These are phyloP conservation scores for Hyphodiscus hymeniophilus DNA, from an alignment of 495 filamentous ascomycete species.

Conservation along the genomic window DNA sequence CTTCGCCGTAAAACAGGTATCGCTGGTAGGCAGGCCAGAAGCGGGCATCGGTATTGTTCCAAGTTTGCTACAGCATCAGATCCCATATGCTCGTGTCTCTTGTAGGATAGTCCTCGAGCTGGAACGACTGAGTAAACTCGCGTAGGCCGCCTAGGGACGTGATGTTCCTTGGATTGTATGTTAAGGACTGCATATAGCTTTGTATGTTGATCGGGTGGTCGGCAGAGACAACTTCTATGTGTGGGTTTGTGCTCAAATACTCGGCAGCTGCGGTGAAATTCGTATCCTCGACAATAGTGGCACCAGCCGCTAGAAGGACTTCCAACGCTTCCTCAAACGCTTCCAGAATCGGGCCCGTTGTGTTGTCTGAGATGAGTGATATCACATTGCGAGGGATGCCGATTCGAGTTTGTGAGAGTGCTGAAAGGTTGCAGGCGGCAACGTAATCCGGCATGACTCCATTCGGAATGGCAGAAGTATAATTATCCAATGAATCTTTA, in stretches of 20 bases:
- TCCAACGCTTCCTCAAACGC: conserved; percentile 25
- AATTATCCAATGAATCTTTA: conserved; percentile 36
- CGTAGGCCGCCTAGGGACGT: conserved; percentile 20
- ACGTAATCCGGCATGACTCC: conserved; percentile 32
- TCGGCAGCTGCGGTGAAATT: conserved; percentile 12
- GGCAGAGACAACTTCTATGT: conserved; percentile 18
- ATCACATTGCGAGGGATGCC: conserved; percentile 34
- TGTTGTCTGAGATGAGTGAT: neutral
- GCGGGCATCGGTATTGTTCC: conserved; percentile 30
- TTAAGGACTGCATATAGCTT: conserved; percentile 33
- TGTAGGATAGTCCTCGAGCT: conserved; percentile 25
- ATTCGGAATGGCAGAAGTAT: conserved; percentile 32
- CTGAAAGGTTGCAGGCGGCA: conserved; percentile 23
- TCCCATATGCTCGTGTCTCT: conserved; percentile 30
- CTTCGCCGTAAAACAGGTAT: conserved; percentile 16
- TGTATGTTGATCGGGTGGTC: conserved; percentile 37
- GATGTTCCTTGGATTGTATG: conserved; percentile 37
- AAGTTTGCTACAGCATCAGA: conserved; percentile 18
- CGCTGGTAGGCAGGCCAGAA: conserved; percentile 34
- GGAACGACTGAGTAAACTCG: conserved; percentile 23
- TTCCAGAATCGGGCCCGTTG: conserved; percentile 14
- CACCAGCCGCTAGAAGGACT: conserved; percentile 27
- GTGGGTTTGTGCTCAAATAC: neutral
- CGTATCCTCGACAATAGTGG: conserved; percentile 26
- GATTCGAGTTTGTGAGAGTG: conserved; percentile 24